Percentiles rank a stretch among this genome's conserved stretches.
These are phyloP conservation scores for Globisporangium yorkense DNA, from an alignment of 352 stramenopile genomes.

Conservation along the genomic window DNA sequence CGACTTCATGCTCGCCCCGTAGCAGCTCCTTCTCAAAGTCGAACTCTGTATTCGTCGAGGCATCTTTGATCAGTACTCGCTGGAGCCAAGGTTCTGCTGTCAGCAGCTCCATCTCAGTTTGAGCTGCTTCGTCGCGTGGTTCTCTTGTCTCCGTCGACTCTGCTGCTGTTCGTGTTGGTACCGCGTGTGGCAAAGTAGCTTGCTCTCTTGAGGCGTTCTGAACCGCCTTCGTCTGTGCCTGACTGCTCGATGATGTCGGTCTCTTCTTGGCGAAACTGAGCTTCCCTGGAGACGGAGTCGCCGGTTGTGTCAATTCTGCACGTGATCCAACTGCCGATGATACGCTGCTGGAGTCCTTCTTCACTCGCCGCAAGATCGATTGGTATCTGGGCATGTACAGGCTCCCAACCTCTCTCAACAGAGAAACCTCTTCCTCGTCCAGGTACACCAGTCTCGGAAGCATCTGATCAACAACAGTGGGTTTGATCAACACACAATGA, in stretches of 20 bases:
- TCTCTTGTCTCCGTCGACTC: background rate
- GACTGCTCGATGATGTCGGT: too few species aligned
- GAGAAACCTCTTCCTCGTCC: conserved; percentile 62
- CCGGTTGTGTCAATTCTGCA: background rate
- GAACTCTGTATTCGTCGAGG: conserved; percentile 52
- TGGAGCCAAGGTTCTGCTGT: background rate
- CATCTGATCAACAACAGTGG: conserved; percentile 21
- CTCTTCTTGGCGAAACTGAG: too few species aligned
- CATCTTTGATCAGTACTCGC: conserved; percentile 28
- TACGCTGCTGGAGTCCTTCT: background rate
- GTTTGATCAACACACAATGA: background rate
- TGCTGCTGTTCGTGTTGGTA: too few species aligned
- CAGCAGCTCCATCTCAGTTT: too few species aligned
- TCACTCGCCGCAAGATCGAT: conserved; percentile 35
- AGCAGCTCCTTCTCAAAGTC: conserved; percentile 37
- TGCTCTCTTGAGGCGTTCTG: too few species aligned
- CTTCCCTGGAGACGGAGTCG: background rate
- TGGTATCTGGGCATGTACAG: conserved; percentile 70
- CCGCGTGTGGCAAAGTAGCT: too few species aligned
- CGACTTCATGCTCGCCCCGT: conserved; percentile 28
- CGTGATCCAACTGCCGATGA: background rate
- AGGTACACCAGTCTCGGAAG: conserved; percentile 43
- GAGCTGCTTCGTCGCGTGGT: background rate
- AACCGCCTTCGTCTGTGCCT: too few species aligned
- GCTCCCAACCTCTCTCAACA: conserved; percentile 50